These are phyloP conservation scores for Fusarium pseudocircinatum DNA, from an alignment of 2,329 filamentous ascomycete genomes.

Conservation along the genomic window DNA sequence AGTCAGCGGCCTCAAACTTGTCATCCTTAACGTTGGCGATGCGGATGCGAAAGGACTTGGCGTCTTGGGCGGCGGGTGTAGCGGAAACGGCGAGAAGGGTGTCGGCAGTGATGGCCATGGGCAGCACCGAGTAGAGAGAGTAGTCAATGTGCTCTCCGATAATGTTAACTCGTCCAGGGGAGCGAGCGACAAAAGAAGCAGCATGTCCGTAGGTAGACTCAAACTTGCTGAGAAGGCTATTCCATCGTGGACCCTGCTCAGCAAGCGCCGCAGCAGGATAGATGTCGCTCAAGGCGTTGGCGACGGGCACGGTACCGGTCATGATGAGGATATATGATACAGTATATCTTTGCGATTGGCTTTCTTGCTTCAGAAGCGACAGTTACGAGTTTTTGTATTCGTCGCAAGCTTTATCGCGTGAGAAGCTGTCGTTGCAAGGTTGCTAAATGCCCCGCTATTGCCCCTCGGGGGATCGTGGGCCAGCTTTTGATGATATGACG, in stretches of 20 bases:
- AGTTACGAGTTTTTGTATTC: conserved; percentile 6
- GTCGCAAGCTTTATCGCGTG: conserved; percentile 31
- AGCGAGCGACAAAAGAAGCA: conserved; percentile 85
- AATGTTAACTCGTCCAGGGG: conserved; percentile 95
- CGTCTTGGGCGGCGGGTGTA: conserved; percentile 58
- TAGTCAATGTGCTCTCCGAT: conserved; percentile 99
- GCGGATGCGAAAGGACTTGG: conserved; percentile 71
- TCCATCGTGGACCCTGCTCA: conserved; percentile 79
- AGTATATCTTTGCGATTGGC: neutral
- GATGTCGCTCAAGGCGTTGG: conserved; percentile 79
- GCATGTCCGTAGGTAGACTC: conserved; percentile 72
- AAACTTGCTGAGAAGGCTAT: conserved; percentile 76
- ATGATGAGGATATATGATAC: conserved; percentile 44
- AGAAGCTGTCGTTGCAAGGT: conserved; percentile 37
- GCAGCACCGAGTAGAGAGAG: conserved; percentile 93
- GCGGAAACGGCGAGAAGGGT: conserved; percentile 83
- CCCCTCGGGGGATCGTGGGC: conserved; percentile 29
- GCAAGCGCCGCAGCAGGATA: conserved; percentile 79
- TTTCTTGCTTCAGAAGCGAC: neutral
- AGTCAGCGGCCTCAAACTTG: conserved; percentile 80
- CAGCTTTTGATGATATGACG: conserved; percentile 29
- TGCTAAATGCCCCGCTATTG: conserved; percentile 38
- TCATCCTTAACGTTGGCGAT: conserved; percentile 81
- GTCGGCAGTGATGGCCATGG: conserved; percentile 94
- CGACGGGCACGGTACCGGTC: conserved; percentile 75